Base-by-base conservation (phyloP, 2,329 filamentous ascomycete species). In the Verticillium nubilum region DNA sequence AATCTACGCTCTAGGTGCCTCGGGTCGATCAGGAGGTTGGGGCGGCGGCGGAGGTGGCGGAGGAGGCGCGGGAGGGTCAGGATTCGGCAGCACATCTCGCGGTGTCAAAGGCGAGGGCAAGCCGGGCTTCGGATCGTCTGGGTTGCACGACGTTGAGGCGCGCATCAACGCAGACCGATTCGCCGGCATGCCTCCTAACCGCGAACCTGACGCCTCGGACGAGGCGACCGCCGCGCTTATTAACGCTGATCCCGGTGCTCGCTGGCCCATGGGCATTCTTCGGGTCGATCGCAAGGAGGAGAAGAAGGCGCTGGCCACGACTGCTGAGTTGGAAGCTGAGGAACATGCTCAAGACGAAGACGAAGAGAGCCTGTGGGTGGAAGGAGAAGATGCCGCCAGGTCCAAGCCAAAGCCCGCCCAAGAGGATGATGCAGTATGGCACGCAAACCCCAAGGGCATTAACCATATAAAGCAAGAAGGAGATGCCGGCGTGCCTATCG, bases 151-250 rank as follows among this genome's bases (percentile, higher is more conserved):
- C 60, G 52, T 27, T 13, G 80, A 84, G 62, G 65, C 75, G 33
- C 73, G 83, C 69, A 80, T 86, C 67, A 84, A 86, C 64, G 80
- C 82, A 64, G 83, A 86, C 65, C 76, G 78, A 59, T 80, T 86
- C 54, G 81, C 80, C 64, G 67, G 69, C 55, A 71, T 78, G 70
- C 64, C 74, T 57, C 66, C 75, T 58, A 55, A 23, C 66, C 69
- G 35, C 67, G 62, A 59, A 66, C 66, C 19, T 33, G 56, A 62
- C 56, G 56, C 61, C 54, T 54, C 61, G 27, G 53, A 68, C 61
- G 62, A 61, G 69, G 65, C 64, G 69, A 65, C 65, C 19, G 59
- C 59, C 25, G 61, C 61, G 23, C 53, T 64, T 12, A 62, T 64
- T 29, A 55, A 57, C 33, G 50, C 58, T 26, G 61, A 64, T 31